Base-by-base conservation (phyloP, 2,329 filamentous ascomycete genomes). In the Knufia petricola region DNA sequence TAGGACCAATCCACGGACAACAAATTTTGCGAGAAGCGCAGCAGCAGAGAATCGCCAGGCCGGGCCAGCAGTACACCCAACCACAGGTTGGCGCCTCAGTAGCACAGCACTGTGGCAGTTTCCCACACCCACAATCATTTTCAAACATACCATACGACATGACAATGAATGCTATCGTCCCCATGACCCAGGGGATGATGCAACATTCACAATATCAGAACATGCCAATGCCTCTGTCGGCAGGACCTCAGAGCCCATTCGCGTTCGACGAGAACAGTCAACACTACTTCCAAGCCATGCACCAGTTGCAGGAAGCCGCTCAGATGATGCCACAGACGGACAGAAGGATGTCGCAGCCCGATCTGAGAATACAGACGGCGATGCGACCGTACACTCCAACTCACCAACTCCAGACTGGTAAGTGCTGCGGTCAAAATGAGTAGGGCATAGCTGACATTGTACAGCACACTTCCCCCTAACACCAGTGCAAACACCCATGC, bases 11-110 rank as follows among this genome's bases (percentile, higher is more conserved):
- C 68, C 67, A 76, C 71, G 71, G 73, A 77, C 85, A 89, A 78
- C 84, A 87, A 78, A 76, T 80, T 72, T 78, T 87, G 82, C 84
- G 83, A 83, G 85, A 86, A 85, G 78, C 84, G 81, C 87, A 90
- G 79, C 81, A 86, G 82, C 85, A 88, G 75, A 80, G 79, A 78
- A 77, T 81, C 77, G 78, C 79, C 78, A 81, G 85, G 80, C 84
- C 84, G 79, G 82, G 84, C 77, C 75, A 67, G 62, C 65, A 66
- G 48, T 63, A 66, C 54, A 61, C 40, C 9, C 50, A 55, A 38
- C 53, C 49, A 46, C 50, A 50, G 40, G 41, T 55, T 17, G 50
- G 52, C 66, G 56, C 67, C 65, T 58, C 66, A 67, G 55, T 64
- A 65, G 54, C 66, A 64, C 59, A 65, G 17, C 56, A 56, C 32